These are phyloP conservation scores for Eucalyptus polyanthemos DNA, from an alignment of 345 rosid species.

Conservation along the genomic window DNA sequence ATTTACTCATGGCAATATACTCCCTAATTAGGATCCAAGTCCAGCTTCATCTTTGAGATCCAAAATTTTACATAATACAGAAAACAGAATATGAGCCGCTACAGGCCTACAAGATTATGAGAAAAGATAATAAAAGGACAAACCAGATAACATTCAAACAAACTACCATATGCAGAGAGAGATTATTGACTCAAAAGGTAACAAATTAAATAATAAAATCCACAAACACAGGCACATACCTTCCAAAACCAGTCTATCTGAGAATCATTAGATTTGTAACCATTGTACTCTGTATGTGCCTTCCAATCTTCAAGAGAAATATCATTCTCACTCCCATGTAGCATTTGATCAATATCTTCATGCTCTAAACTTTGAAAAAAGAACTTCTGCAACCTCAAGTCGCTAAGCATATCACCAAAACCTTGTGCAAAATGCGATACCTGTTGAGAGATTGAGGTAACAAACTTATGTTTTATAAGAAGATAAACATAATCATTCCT, in stretches of 20 bases:
- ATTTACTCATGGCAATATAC: background rate
- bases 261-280: slow-evolving; percentile 61
- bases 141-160: background rate
- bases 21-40: background rate
- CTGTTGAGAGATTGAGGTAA: slow-evolving; percentile 53
- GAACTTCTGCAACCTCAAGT: background rate
- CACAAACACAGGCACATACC: slow-evolving; percentile 19
- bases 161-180: background rate
- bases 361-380: slow-evolving; percentile 55
- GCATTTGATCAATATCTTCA: slow-evolving; percentile 82
- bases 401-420: slow-evolving; percentile 52
- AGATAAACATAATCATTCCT: slow-evolving; percentile 60
- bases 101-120: background rate
- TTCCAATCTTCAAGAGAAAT: slow-evolving; percentile 75
- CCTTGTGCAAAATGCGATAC: slow-evolving; percentile 55
- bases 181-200: background rate
- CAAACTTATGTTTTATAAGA: slow-evolving; percentile 50
- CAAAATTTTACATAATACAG: background rate
- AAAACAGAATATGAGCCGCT: background rate
- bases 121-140: background rate
- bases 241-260: slow-evolving; percentile 91
- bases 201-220: background rate
- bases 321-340: slow-evolving; percentile 57
- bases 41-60: background rate
- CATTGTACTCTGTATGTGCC: slow-evolving; percentile 76